phyloP scores from a whole-genome alignment of 2,329 filamentous ascomycete species.

The Lecanicillium sp. region DNA sequence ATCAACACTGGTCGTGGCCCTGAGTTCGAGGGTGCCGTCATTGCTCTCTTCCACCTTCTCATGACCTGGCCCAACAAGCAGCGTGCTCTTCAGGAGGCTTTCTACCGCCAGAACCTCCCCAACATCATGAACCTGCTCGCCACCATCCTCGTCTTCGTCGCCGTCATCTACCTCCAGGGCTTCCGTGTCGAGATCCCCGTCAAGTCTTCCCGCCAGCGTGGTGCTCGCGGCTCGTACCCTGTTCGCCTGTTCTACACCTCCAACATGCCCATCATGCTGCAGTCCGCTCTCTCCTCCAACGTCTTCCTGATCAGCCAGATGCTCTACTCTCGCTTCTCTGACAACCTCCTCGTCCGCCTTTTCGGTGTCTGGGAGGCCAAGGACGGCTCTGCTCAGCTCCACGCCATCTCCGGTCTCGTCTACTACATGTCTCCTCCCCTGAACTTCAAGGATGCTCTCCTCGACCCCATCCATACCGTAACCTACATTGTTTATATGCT shows the following conservation, averaged over 20 bases:
- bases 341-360: conserved; percentile 96
- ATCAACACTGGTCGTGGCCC: conserved; percentile 99
- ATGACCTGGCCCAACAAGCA: conserved; percentile 99
- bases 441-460: conserved; percentile 93
- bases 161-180: conserved; percentile 97
- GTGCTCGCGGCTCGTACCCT: conserved; percentile 95
- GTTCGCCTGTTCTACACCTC: conserved; percentile 99
- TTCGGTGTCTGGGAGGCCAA: conserved; percentile 98
- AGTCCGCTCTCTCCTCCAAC: conserved; percentile 97
- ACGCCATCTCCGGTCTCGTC: conserved; percentile 85
- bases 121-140: conserved; percentile 99
- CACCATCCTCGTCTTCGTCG: conserved; percentile 87
- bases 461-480: conserved; percentile 94
- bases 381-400: conserved; percentile 92
- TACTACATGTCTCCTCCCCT: conserved; percentile 99
- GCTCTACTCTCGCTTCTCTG: conserved; percentile 97
- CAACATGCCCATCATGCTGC: conserved; percentile 99
- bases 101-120: conserved; percentile 98
- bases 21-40: conserved; percentile 97
- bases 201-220: conserved; percentile 98
- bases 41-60: conserved; percentile 94
- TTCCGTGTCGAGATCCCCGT: conserved; percentile 99
- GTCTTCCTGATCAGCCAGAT: conserved; percentile 99
- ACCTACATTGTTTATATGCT: conserved; percentile 98
- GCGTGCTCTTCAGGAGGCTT: conserved; percentile 94